A percentile compares a stretch with the other conserved stretches of the same genome.
These are phyloP conservation scores for Paramecium tetraurelia DNA, from an alignment of 73 alveolate species.

Conservation along the genomic window DNA sequence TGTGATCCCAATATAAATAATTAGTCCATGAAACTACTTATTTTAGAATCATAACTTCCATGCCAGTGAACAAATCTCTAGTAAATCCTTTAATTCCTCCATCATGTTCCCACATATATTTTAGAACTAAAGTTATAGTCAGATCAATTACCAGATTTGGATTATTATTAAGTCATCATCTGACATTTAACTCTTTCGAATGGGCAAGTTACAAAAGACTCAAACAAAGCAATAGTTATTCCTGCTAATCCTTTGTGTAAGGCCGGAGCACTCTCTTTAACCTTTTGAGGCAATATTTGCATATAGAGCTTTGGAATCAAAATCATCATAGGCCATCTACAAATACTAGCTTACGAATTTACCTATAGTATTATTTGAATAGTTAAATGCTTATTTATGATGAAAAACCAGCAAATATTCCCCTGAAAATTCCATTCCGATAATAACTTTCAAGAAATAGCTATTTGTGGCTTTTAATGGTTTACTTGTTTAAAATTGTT, in stretches of 20 bases:
- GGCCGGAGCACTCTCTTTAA: neutral
- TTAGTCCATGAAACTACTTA: constrained; percentile 33
- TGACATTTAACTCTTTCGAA: constrained; percentile 8
- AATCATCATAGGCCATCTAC: constrained; percentile 36
- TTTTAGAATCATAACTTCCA: neutral
- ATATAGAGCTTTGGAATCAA: neutral
- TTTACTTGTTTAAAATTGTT: neutral
- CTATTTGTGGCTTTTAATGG: neutral
- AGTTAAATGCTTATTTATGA: neutral
- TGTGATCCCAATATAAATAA: constrained; percentile 38
- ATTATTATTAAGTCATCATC: neutral
- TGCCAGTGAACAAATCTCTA: neutral
- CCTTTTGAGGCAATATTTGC: neutral
- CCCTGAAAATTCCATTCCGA: neutral
- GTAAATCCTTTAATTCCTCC: neutral
- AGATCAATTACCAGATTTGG: neutral
- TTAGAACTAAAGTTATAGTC: neutral
- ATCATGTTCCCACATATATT: neutral
- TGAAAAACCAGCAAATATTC: constrained; percentile 33
- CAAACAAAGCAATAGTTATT: neutral
- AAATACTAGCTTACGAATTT: neutral
- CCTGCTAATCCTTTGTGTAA: neutral
- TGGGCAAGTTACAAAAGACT: neutral
- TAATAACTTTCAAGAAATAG: neutral
- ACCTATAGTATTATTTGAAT: constrained; percentile 3